Percentiles rank a stretch among this genome's conserved stretches.
Evolutionary conservation across 106 monocot genomes (phyloP).

Genomic region (Vanilla planifolia): DNA sequence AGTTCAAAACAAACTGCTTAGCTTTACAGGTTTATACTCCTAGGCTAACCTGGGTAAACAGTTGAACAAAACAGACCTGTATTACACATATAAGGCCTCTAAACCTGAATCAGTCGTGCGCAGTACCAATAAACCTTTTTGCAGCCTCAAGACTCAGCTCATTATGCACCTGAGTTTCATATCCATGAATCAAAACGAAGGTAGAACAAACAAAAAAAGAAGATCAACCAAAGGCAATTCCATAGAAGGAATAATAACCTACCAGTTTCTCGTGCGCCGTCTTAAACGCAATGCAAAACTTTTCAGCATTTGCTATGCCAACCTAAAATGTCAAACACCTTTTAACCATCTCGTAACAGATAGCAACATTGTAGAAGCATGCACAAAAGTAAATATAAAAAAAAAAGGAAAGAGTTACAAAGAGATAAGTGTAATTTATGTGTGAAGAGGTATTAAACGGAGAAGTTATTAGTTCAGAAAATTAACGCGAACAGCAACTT

Average conservation of each 20-base stretch:
- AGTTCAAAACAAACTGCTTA: no score
- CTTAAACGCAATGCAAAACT: slow-evolving; percentile 6
- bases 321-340: not conserved
- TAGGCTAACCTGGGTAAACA: no score
- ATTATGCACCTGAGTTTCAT: not conserved
- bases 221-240: not conserved
- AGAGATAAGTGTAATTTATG: no score
- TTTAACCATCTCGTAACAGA: no score
- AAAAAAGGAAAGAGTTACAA: not conserved
- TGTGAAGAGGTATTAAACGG: no score
- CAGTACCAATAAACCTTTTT: not conserved
- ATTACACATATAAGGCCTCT: not conserved
- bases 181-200: not conserved
- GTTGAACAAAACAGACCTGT: not conserved
- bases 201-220: not conserved
- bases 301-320: slow-evolving; percentile 5
- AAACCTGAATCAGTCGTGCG: not conserved
- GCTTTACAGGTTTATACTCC: no score
- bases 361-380: not conserved
- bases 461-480: no score
- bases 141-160: slow-evolving; percentile 6
- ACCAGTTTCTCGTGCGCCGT: slow-evolving; percentile 2
- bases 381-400: not conserved
- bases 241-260: not conserved
- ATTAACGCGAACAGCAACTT: no score